Base-by-base conservation (phyloP, 1,284 basidiomycete species). In the Pseudozyma tsukubaensis region DNA sequence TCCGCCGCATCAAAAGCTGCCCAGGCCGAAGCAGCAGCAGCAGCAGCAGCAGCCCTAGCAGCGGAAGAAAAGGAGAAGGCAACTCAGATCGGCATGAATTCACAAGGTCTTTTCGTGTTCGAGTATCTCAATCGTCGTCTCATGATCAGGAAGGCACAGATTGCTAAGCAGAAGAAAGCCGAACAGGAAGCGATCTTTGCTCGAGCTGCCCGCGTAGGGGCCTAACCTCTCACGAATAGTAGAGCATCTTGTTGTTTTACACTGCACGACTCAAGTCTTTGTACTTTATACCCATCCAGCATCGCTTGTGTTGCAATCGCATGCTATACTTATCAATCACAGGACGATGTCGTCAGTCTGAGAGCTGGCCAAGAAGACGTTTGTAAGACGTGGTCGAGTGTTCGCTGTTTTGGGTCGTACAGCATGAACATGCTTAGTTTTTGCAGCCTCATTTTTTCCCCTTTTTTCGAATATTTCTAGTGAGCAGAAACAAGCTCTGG, bases 71-170 rank as follows among this genome's bases (percentile, higher is more conserved):
- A 59, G 50, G 76, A 76, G 18, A 62, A 57, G 34, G 14, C 59
- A 43, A 66, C 52, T 10, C 67, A 78, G 44, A 72, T 80, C 44
- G 72, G 72, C 4, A 70, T 64, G 37, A 73, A 72, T 37, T 52
- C 78, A 18, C 66, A 67, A 35, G 66, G 68, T 6, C 58, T 78
- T 12, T 73, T 54, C 37, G 78, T 80, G 9, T 77, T 78, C 43
- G 78, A 82, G 50, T 83, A 83, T 58, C 67, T 83, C 44, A 73
- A 75, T 8, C 73, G 76, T 19, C 66, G 73, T 16, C 71, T 83
- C 14, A 78, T 83, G 60, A 72, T 72, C 34, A 56, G 76, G 19
- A 78, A 76, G 53, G 82, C 81, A 9, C 76, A 77, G 45, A 68
- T 83, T 32, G 68, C 62, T 5, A 64, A 73, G 42, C 50, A 65